phyloP scores from a whole-genome alignment of 2,329 filamentous ascomycete species.

The Laburnicola sp. region DNA sequence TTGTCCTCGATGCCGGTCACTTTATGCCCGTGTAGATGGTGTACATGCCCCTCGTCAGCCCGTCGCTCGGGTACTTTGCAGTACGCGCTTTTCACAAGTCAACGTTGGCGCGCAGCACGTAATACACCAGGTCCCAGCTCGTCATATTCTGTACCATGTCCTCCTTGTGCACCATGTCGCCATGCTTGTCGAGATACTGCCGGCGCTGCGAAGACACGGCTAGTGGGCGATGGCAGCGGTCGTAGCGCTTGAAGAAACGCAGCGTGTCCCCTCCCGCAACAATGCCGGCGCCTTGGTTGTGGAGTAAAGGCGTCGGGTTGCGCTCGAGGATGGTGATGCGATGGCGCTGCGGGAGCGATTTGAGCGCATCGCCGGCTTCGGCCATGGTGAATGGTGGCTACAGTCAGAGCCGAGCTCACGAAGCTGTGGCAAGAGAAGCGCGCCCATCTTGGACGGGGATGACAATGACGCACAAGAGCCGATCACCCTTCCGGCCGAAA shows the following conservation, averaged over 20 bases:
- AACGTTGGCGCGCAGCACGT: conserved; percentile 37
- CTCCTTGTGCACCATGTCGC: conserved; percentile 31
- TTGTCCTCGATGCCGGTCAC: conserved; percentile 27
- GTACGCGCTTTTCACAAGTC: conserved; percentile 33
- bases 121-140: conserved; percentile 41
- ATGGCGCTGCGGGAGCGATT: conserved; percentile 27
- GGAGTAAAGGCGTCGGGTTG: conserved; percentile 32
- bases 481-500: not conserved
- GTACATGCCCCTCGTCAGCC: conserved; percentile 17
- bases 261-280: conserved; percentile 37
- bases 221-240: conserved; percentile 27
- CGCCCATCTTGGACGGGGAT: not conserved
- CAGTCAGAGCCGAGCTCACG: not conserved
- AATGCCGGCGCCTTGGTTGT: conserved; percentile 42
- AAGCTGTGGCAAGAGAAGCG: not conserved
- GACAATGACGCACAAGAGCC: conserved; percentile 2
- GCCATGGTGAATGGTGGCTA: not conserved
- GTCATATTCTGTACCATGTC: conserved; percentile 42
- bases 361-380: conserved; percentile 24
- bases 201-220: conserved; percentile 30
- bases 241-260: conserved; percentile 34
- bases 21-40: conserved; percentile 30
- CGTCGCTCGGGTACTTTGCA: conserved; percentile 23
- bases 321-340: conserved; percentile 38
- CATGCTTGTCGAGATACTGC: conserved; percentile 35